phyloP scores from a whole-genome alignment of 2,329 filamentous ascomycete genomes.

The Fusarium pilosicola region DNA sequence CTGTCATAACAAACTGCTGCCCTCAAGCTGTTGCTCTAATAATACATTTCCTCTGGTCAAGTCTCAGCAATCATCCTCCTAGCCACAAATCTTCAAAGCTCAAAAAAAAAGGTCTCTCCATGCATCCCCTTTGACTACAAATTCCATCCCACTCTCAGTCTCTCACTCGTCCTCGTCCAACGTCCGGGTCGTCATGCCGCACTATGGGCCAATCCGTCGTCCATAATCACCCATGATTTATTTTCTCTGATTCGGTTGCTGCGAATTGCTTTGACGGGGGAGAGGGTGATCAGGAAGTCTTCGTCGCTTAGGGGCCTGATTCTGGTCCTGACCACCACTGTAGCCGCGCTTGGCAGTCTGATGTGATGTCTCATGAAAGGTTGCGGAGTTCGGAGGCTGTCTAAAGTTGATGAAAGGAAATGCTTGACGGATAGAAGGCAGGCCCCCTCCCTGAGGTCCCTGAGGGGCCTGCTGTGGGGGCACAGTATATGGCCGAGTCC shows the following conservation, averaged over 20 bases:
- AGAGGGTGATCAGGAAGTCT: constrained; percentile 9
- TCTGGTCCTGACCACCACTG: not conserved
- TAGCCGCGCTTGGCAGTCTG: not conserved
- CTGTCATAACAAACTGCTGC: constrained; percentile 5
- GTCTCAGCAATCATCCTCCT: constrained; percentile 12
- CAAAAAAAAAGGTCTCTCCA: not conserved
- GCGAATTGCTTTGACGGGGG: not conserved
- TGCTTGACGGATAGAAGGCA: constrained; percentile 28
- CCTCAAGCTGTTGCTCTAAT: not conserved
- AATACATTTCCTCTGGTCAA: constrained; percentile 10
- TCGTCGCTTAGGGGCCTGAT: constrained; percentile 14
- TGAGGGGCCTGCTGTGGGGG: not conserved
- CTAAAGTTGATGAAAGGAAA: constrained; percentile 4
- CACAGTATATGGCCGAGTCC: not conserved
- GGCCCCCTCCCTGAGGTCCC: not conserved
- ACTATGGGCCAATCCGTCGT: not conserved
- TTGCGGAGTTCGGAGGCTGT: not conserved
- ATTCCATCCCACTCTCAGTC: not conserved
- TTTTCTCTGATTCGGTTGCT: not conserved
- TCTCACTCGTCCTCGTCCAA: not conserved
- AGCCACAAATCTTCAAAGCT: not conserved
- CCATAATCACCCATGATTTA: not conserved
- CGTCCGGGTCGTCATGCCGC: not conserved
- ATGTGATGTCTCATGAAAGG: not conserved
- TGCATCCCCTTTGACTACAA: not conserved